These are phyloP conservation scores for Trametes hirsuta DNA, from an alignment of 1,284 basidiomycete species.

Conservation along the genomic window DNA sequence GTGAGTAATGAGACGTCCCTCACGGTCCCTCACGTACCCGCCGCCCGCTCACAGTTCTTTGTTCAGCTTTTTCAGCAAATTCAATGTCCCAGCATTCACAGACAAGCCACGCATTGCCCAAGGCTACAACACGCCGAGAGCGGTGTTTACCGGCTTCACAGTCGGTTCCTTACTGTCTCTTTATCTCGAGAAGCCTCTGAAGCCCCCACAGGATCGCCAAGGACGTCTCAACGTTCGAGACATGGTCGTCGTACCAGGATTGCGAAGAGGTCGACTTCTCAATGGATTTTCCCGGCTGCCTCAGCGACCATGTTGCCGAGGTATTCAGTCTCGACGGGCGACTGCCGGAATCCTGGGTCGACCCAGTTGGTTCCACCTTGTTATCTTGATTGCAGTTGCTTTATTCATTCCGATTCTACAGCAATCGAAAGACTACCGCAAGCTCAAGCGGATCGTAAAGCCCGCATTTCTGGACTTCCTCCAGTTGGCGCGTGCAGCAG, in stretches of 20 bases:
- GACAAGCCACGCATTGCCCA: neutral
- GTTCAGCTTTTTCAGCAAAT: slow-evolving; percentile 1
- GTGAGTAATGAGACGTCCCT: slow-evolving; percentile 9
- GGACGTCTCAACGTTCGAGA: slow-evolving; percentile 35
- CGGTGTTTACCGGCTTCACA: slow-evolving; percentile 9
- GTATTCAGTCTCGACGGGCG: slow-evolving; percentile 33
- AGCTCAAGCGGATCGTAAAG: slow-evolving; percentile 32
- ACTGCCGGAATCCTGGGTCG: slow-evolving; percentile 35
- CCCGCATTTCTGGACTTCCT: slow-evolving; percentile 46
- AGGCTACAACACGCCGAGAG: neutral
- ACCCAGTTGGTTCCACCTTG: slow-evolving; percentile 24
- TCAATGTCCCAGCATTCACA: neutral
- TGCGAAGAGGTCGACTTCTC: slow-evolving; percentile 34
- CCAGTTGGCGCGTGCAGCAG: slow-evolving; percentile 36
- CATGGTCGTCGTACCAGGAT: slow-evolving; percentile 36
- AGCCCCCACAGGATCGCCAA: slow-evolving; percentile 35
- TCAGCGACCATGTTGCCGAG: slow-evolving; percentile 23
- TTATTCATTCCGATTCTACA: slow-evolving; percentile 9
- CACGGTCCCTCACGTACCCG: too few relatives aligned
- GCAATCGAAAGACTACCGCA: slow-evolving; percentile 33
- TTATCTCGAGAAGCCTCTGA: neutral
- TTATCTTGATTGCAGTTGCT: neutral
- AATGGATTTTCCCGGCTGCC: slow-evolving; percentile 32
- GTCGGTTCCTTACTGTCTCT: neutral
- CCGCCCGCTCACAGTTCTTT: neutral